Evolutionary conservation across 176 grass and related monocot species (phyloP), one percentile per base, ranked within the genome.

Genomic region (bread wheat (Triticum aestivum)): DNA sequence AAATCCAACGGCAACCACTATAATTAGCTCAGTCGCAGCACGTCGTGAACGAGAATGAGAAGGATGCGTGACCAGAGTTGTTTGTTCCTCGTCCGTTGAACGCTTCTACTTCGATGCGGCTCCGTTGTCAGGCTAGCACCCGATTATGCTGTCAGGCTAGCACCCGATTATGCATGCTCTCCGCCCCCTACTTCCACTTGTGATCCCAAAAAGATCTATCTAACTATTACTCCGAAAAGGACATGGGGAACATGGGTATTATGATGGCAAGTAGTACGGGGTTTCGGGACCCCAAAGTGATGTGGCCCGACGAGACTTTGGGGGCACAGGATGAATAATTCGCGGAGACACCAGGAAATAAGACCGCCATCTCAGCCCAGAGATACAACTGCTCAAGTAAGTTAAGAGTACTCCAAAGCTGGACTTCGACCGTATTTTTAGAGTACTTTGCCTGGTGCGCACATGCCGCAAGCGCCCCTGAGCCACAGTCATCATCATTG

Each of bases 291-390:
- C 62, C 38, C 61, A 5, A 35, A 62, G 49, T 42, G 66, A 37
- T 11, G 61, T 26, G 44, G 24, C 20, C 9, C 0, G 73, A 84
- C 21, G 74, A 33, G 52, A 62, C 63, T 54, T 54, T 54, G 15
- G 51, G 15, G 47, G 54, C 30, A 27, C 79, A 78, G 17, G 8
- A 3, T 39, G 79, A 81, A 83, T 90, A 83, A 78, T 86, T 86
- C 51, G 75, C 81, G 27, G 38, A n/a, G 34, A 61, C 18, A 39
- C 38, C 18, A 56, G 42, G 9, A 44, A 79, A 8, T 12, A 41
- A 85, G 45, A 6, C 9, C 5, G 21, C 38, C 10, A 52, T 44
- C 39, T 6, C 4, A 27, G 3, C 41, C 5, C 51, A 78, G 5
- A 6, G 30, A 49, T 14, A 47, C 45, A 14, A 49, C 45, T 49